Conservation (phyloP, 495 filamentous ascomycete species). For the Aspergillus diversus region DNA sequence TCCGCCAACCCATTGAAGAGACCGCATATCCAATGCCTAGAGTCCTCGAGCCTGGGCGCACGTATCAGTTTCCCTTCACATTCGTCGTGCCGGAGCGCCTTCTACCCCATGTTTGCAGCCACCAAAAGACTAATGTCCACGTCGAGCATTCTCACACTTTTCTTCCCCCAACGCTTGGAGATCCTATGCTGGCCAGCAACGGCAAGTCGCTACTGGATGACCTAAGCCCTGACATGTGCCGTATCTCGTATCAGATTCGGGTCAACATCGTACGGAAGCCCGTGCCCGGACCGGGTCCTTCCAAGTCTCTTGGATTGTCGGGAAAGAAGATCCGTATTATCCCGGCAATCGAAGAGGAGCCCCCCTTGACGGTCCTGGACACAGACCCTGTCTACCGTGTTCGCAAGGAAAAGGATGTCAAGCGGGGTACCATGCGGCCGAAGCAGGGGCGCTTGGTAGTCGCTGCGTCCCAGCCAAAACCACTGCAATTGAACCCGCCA, state of each 20-base stretch:
- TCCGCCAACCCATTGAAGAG: conserved; percentile 77
- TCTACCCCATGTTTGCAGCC: conserved; percentile 62
- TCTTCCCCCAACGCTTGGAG: conserved; percentile 81
- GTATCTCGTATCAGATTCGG: conserved; percentile 73
- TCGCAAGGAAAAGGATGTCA: conserved; percentile 74
- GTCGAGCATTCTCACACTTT: conserved; percentile 73
- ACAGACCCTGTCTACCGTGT: conserved; percentile 67
- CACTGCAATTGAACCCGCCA: conserved; percentile 61
- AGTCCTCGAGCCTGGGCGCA: conserved; percentile 65
- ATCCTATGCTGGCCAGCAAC: conserved; percentile 57
- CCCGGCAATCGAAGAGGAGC: conserved; percentile 73
- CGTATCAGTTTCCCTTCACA: conserved; percentile 79
- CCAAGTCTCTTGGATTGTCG: conserved; percentile 52
- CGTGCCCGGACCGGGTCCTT: conserved; percentile 21
- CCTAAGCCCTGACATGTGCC: conserved; percentile 78
- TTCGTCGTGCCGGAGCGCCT: conserved; percentile 84
- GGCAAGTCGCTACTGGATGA: conserved; percentile 69
- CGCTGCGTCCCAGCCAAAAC: conserved; percentile 72
- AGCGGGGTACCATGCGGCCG: conserved; percentile 75
- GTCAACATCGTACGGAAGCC: conserved; percentile 50
- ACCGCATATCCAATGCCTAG: conserved; percentile 69
- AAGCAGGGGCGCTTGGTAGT: conserved; percentile 75
- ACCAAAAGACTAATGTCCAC: conserved; percentile 56
- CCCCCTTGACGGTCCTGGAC: conserved; percentile 69
- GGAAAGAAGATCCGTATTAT: conserved; percentile 73